Evolutionary conservation across 345 rosid species (phyloP).

Genomic region (Melaleuca quinquenervia): DNA sequence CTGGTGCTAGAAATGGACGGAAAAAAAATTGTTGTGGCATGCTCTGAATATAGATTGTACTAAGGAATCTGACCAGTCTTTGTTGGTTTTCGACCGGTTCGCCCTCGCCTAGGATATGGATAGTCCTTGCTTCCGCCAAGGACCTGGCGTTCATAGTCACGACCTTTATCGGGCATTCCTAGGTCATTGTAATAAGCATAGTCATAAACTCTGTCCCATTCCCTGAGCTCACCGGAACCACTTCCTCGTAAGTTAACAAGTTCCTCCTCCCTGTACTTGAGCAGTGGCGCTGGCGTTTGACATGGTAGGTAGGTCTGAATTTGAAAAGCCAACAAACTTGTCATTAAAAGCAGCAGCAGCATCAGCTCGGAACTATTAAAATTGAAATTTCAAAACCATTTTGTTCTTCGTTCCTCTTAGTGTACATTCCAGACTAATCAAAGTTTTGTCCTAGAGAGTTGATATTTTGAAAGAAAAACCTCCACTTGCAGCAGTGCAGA

Average conservation of each 20-base stretch:
- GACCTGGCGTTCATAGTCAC: constrained; percentile 39
- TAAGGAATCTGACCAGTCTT: constrained; percentile 31
- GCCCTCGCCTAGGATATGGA: constrained; percentile 89
- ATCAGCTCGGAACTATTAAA: not conserved
- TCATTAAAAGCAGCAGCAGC: not conserved
- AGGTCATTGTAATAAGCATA: constrained; percentile 81
- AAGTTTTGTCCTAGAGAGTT: not conserved
- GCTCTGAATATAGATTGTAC: not conserved
- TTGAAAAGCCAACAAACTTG: not conserved
- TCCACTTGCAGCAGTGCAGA: not conserved
- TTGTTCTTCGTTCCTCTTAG: not conserved
- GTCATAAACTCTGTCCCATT: constrained; percentile 96
- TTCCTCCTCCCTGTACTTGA: constrained; percentile 58
- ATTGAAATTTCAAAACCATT: not conserved
- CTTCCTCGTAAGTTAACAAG: constrained; percentile 56
- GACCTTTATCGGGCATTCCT: constrained; percentile 68
- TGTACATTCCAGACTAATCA: not conserved
- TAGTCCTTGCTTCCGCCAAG: constrained; percentile 57
- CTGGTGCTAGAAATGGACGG: not conserved
- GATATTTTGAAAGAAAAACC: not conserved
- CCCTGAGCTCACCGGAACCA: constrained; percentile 45
- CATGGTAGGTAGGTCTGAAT: constrained; percentile 70
- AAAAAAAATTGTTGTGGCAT: not conserved
- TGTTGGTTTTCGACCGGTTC: constrained; percentile 64
- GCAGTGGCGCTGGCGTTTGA: constrained; percentile 64